Evolutionary conservation across 2,329 filamentous ascomycete genomes (phyloP), one percentile per base, ranked within the genome.

Genomic region (Thermoascus crustaceus): DNA sequence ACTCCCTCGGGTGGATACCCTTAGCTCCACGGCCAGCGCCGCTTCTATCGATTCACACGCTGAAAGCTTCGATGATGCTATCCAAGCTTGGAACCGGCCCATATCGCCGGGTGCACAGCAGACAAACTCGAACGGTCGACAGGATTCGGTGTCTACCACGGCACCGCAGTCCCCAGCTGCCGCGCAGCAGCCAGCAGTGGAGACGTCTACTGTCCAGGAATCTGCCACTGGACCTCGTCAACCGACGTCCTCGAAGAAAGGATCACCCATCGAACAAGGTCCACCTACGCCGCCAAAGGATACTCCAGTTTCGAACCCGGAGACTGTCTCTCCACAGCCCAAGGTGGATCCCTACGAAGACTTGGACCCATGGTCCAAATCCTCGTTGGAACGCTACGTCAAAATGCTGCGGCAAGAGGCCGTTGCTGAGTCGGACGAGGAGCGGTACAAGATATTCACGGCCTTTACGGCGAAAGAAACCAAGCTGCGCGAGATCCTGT

Each of bases 281-380:
- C n/a, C n/a, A n/a, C n/a, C n/a, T n/a, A 34, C 37, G 5, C 38
- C 26, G 13, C 31, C 36, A 4, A 18, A 39, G 16, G 24, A 35
- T 11, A 38, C 9, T 14, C 31, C 39, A 16, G 31, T 21, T 23
- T 24, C 23, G 20, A 44, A 42, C 30, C 34, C n/a, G 18, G 40
- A 44, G 34, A 23, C 16, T 25, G 31, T 27, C 14, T 23, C 20
- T 3, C 23, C 38, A 9, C 32, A 42, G 18, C 31, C 43, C 10
- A 53, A 48, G 24, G 25, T 36, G 14, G 65, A 74, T 43, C 68
- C 69, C 4, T 68, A 68, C 39, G 64, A 61, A 16, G 72, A 73
- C 43, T 57, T 76, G n/a, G 69, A 74, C 40, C 67, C 71, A 2
- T 75, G 73, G 69, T 75, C 68, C 43, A 69, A 66, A 44, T 69